phyloP scores from a whole-genome alignment of 1,139 yeast species.

The Suhomyces terraborum region DNA sequence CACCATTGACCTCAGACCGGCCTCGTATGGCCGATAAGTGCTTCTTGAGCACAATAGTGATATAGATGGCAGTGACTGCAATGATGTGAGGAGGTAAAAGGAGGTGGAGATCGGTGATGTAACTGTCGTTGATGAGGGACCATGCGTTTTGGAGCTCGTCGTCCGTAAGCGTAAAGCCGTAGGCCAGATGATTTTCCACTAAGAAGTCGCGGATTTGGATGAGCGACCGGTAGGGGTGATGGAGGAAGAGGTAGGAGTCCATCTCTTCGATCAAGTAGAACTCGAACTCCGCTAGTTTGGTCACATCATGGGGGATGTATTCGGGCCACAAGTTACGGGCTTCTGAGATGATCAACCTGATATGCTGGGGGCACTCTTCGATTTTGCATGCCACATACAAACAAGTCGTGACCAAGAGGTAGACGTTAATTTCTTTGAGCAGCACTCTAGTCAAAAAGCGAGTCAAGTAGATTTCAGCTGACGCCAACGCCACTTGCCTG shows the following conservation, averaged over 20 bases:
- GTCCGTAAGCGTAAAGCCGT: conserved; percentile 47
- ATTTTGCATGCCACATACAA: conserved; percentile 89
- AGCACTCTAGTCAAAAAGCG: conserved; percentile 75
- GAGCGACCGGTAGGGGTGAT: conserved; percentile 86
- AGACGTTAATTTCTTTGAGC: conserved; percentile 78
- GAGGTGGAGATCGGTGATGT: conserved; percentile 81
- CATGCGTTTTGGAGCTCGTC: conserved; percentile 85
- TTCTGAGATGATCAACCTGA: conserved; percentile 77
- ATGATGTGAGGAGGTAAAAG: conserved; percentile 89
- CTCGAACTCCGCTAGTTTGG: conserved; percentile 95
- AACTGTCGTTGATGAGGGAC: conserved; percentile 89
- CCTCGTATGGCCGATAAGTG: conserved; percentile 29
- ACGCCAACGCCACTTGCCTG: conserved; percentile 81
- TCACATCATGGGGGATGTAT: conserved; percentile 85
- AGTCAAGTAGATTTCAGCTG: conserved; percentile 82
- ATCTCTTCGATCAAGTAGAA: conserved; percentile 89
- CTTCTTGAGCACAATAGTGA: conserved; percentile 63
- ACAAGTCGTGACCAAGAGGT: conserved; percentile 79
- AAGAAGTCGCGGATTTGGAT: conserved; percentile 57
- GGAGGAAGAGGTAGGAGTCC: conserved; percentile 75
- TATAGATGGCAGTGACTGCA: conserved; percentile 78
- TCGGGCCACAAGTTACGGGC: conserved; percentile 95
- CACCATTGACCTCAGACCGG: conserved; percentile 10
- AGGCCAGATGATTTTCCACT: conserved; percentile 26
- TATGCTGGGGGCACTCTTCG: conserved; percentile 95